Base-by-base conservation (phyloP, 495 filamentous ascomycete genomes). In the Antarctomyces pellizariae region DNA sequence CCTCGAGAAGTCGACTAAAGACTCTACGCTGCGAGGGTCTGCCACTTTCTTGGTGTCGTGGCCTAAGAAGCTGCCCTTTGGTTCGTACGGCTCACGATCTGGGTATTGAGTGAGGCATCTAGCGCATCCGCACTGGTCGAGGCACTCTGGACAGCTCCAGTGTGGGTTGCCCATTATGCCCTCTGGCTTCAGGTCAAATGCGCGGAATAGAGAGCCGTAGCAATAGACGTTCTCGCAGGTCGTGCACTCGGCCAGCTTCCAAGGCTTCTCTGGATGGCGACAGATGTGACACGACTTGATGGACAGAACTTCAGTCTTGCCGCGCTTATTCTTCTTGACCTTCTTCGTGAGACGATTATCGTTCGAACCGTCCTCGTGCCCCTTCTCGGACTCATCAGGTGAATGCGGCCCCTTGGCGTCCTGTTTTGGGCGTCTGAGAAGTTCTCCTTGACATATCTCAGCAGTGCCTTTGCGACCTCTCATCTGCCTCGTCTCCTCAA, bases 71-170 rank as follows among this genome's bases (percentile, higher is more conserved):
- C 77, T 89, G 30, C 67, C 73, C 36, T 69, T 77, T 0, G 84
- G 86, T 36, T 76, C 59, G 36, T 84, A 86, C 1, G 83, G 82
- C 7, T 30, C 41, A 19, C 39, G 40, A 13, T 42, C 49, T 20
- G 38, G 39, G 0, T 43, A 43, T 9, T 36, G 33, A 21, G 48
- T 52, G 13, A 75, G 67, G 46, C 86, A 97, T 9, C 54, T 54
- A 5, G 65, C 71, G 39, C 78, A 90, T 32, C 76, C 84, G 59
- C 86, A 97, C 9, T 75, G 71, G 16, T 67, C 64, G 4, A 59
- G 57, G 40, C 86, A 97, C 31, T 68, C 77, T 0, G 86, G 86
- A 37, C 86, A 97, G 38, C 68, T 55, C 83, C 83, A 97, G 21
- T 66, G 48, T 30, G 65, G 58, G 17, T 73, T 58, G 38, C 82